Evolutionary conservation across 2,329 filamentous ascomycete genomes (phyloP), one percentile per base, ranked within the genome.

Genomic region (Ilyonectria robusta): DNA sequence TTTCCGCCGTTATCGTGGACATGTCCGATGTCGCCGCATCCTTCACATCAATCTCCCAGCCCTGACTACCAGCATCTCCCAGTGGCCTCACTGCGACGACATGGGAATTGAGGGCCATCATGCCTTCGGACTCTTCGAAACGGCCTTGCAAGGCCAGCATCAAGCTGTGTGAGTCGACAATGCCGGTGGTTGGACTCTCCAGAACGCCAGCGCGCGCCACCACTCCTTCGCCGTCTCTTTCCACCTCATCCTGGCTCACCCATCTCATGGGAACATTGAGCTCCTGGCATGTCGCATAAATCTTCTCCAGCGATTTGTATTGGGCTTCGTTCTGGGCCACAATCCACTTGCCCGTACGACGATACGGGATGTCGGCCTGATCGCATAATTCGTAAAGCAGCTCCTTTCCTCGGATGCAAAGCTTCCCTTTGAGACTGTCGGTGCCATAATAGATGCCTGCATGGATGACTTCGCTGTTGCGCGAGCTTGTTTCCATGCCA

Each of bases 391-490:
- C 86, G 81, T 99, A 99, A 66, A 98, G 85, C 78, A 94, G 85
- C 33, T 91, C 78, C 72, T 92, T 92, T 66, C 96, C 96, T 31
- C 85, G 84, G 70, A 98, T 86, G 82, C 96, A 99, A 9, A 99
- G 88, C 10, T 83, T 83, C 1, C 95, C 94, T 82, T 99, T 99
- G 62, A 98, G 88, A 1, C 91, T 92, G 44, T 83, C 81, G 7
- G 85, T 78, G n/a, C 93, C 93, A 81, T 98, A 98, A 86, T 98
- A 98, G 69, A 98, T 87, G 17, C 96, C 96, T 1, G 94, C 96
- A 79, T 99, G 96, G 74, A 99, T 96, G 61, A 98, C 96, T 87
- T 98, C 95, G 77, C 93, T 95, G 84, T 97, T 98, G 72, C 95
- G 91, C 71, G 92, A 93, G 70, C 92, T 95, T 0, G 94, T 97